Conservation (phyloP, 2,329 filamentous ascomycete species). For the Verticillium alfalfae region DNA sequence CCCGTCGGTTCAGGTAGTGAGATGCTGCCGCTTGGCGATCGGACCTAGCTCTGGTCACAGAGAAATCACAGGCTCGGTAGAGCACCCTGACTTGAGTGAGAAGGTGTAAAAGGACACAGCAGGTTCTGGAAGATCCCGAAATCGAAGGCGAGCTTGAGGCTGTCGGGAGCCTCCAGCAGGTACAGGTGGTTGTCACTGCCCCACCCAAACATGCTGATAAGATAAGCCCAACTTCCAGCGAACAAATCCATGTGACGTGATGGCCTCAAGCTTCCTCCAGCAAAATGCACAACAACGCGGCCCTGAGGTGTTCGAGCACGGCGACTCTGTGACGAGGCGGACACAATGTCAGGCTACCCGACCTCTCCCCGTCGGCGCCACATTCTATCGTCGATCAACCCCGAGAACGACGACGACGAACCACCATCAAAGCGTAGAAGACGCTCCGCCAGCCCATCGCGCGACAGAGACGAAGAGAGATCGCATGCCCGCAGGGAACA, state of each 20-base stretch:
- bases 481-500: not conserved
- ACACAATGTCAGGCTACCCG: slow-evolving; percentile 24
- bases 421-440: not conserved
- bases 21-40: too few relatives aligned
- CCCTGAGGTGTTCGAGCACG: not conserved
- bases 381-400: slow-evolving; percentile 44
- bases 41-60: too few relatives aligned
- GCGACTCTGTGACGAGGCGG: not conserved
- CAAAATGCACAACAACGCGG: not conserved
- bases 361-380: slow-evolving; percentile 36
- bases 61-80: too few relatives aligned
- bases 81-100: too few relatives aligned
- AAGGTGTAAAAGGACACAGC: too few relatives aligned
- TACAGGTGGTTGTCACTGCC: not conserved
- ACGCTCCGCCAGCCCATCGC: not conserved
- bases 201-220: not conserved
- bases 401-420: slow-evolving; percentile 11
- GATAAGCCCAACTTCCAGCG: not conserved
- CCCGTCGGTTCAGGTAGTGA: too few relatives aligned
- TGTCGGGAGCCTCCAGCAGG: not conserved
- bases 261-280: not conserved
- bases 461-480: not conserved
- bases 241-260: not conserved
- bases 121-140: too few relatives aligned
- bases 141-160: not conserved